A percentile compares a stretch with the other conserved stretches of the same genome.
Evolutionary conservation across 805 yeast species (phyloP).

Genomic region (Barnettozyma sucrosica): DNA sequence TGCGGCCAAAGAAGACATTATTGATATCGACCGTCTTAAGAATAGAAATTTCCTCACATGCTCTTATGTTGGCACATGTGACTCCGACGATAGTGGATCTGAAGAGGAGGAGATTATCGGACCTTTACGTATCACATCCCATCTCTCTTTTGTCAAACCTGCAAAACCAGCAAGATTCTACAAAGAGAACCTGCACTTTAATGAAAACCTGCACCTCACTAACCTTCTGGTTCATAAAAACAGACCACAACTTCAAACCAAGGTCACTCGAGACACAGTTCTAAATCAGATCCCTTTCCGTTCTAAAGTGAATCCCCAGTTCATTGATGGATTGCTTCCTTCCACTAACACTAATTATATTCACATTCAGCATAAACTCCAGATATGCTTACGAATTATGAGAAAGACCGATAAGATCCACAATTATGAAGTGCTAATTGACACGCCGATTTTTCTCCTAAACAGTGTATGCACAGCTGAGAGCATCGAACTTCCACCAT

Average conservation of each 20-base stretch:
- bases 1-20: slow-evolving; percentile 55
- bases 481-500: slow-evolving; percentile 35
- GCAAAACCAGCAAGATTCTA: slow-evolving; percentile 8
- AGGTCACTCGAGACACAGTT: slow-evolving; percentile 11
- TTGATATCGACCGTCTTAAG: slow-evolving; percentile 39
- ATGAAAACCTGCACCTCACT: slow-evolving; percentile 4
- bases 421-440: slow-evolving; percentile 76
- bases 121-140: slow-evolving; percentile 13
- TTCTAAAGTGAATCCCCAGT: slow-evolving; percentile 11
- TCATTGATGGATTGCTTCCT: slow-evolving; percentile 31
- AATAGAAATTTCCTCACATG: slow-evolving; percentile 58
- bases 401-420: slow-evolving; percentile 50
- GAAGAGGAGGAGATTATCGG: slow-evolving; percentile 20
- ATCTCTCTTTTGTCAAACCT: slow-evolving; percentile 21
- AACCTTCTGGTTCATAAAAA: slow-evolving; percentile 6
- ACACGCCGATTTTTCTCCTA: slow-evolving; percentile 61
- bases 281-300: slow-evolving; percentile 8
- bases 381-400: slow-evolving; percentile 63
- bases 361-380: slow-evolving; percentile 60
- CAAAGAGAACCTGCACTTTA: slow-evolving; percentile 5
- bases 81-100: slow-evolving; percentile 26
- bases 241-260: slow-evolving; percentile 10
- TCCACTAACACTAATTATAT: slow-evolving; percentile 59
- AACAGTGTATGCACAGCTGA: slow-evolving; percentile 36
- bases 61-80: slow-evolving; percentile 36